Evolutionary conservation across 352 stramenopile genomes (phyloP), one percentile per base, ranked within the genome.

Genomic region (Aphanomyces cochlioides): DNA sequence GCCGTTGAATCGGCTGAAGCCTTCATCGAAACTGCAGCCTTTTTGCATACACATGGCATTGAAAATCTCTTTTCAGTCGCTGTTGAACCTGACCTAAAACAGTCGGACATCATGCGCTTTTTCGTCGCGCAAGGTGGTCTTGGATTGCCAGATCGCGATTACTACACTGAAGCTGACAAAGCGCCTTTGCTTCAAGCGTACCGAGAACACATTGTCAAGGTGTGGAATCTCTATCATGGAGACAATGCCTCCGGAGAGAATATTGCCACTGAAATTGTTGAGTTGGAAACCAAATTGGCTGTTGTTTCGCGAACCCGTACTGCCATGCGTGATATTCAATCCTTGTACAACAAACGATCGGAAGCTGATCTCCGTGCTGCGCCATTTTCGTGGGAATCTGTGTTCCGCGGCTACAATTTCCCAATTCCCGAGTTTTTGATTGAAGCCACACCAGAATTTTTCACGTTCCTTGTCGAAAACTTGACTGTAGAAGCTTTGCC

Each of bases 131-230:
- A 98, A 69, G 81, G 56, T 2, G 84, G 92, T 0, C 79, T 98
- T 19, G 84, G 82, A 41, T 75, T 98, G 10, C 92, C 92, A 0
- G 90, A 96, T 72, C 83, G 80, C 6, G 77, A 96, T 74, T 98
- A 98, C 71, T 98, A 98, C 75, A 82, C 97, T 57, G 88, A 98
- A 66, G 73, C 81, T 1, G 79, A 78, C 38, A 82, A 96, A 64
- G 97, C 96, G 66, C 73, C 86, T 37, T 76, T 88, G 5, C 76
- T 97, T 28, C 77, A 79, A n/a, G 58, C 54, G 37, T 93, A 89
- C 56, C 77, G 78, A 39, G 77, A 73, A 36, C 74, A 82, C 45
- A 74, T 93, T 54, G 74, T 75, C 8, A 56, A 76, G 40, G 76
- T 90, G 72, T 72, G 85, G 19, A 72, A 72, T 13, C 66, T 93